These are phyloP conservation scores for Trypanosoma boissoni DNA, from an alignment of 208 protist species.

Conservation along the genomic window DNA sequence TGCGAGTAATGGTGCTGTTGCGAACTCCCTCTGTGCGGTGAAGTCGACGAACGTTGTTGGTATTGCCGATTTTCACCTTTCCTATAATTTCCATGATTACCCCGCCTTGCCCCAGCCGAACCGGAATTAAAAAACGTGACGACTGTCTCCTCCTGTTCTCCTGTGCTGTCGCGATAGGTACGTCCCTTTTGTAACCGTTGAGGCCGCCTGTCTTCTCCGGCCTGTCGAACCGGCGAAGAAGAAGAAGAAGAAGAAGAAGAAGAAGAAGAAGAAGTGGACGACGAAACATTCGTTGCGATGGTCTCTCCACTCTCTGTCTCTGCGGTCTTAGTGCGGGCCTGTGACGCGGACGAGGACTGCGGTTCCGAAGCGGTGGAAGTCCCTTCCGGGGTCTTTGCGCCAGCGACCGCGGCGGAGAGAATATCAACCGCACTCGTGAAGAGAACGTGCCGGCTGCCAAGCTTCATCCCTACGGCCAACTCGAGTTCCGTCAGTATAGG, in stretches of 20 bases:
- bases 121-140: slow-evolving; percentile 3
- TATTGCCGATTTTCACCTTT: neutral
- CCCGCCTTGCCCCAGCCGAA: neutral
- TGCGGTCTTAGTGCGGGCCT: too few relatives aligned
- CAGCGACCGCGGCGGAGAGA: slow-evolving; percentile 23
- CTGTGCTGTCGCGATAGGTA: neutral
- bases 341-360: too few relatives aligned
- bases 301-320: neutral
- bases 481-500: slow-evolving; percentile 74
- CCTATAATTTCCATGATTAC: neutral
- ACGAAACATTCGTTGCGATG: neutral
- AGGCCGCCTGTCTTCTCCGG: neutral
- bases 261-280: too few relatives aligned
- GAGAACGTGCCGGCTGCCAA: slow-evolving; percentile 81
- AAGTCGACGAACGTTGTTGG: neutral
- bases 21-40: neutral
- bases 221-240: neutral
- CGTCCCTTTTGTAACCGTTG: neutral
- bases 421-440: slow-evolving; percentile 75
- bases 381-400: too few relatives aligned
- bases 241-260: too few relatives aligned
- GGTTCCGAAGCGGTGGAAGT: too few relatives aligned
- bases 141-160: neutral
- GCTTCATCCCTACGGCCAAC: slow-evolving; percentile 74
- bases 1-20: slow-evolving; percentile 14